Evolutionary conservation across 2,329 filamentous ascomycete species (phyloP), one percentile per base, ranked within the genome.

Genomic region (Chrysoporthe puriensis): DNA sequence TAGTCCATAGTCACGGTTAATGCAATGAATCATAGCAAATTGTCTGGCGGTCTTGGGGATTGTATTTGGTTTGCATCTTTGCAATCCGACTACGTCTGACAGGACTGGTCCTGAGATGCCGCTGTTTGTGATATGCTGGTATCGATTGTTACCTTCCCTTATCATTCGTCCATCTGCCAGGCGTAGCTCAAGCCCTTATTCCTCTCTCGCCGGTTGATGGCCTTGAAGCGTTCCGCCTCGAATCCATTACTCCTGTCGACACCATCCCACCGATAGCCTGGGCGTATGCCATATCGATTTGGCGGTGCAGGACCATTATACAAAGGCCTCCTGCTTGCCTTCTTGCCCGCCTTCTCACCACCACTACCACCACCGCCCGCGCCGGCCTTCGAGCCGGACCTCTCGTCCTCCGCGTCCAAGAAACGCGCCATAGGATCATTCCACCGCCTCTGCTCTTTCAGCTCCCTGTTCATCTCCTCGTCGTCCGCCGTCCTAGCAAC

Each of bases 241-340:
- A 97, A 98, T 0, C 95, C 95, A 80, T 93, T 99, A 26, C 93
- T 86, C 72, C 96, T 85, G 82, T 99, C 96, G 21, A 99, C 96
- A 6, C 96, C 96, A 83, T 99, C 96, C 96, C 96, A 99, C 71
- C 93, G 85, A 81, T 97, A 93, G 0, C 96, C 96, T 0, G 96
- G 96, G 69, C 90, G 85, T 70, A 99, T 98, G 1, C 92, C 93
- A 80, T 98, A 98, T 26, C 96, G 86, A 83, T 99, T 99, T 57
- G 96, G 96, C 74, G 92, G 86, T 66, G 91, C 92, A 0, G 90
- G 86, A 0, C 95, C 96, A 69, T 88, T 82, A 77, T 98, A 99
- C 4, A 91, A 77, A 4, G 91, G 92, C 71, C 86, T 88, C 16
- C 79, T 77, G 54, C 74, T 74, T 32, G 59, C 60, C 50, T 60